Conservation (phyloP, 495 filamentous ascomycete genomes). For the Penicillium nucicola region DNA sequence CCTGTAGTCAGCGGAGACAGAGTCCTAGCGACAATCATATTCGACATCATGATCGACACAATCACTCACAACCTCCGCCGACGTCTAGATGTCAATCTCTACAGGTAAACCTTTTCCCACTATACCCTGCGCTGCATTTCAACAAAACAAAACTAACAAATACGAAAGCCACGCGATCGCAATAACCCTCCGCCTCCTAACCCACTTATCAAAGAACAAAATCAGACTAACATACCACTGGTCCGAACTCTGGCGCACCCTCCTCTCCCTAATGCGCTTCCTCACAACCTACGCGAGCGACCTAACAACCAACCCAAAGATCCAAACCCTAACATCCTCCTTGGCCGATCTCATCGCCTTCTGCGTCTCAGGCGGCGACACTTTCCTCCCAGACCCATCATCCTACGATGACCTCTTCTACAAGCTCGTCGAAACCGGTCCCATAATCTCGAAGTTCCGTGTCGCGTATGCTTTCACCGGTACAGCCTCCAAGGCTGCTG, state of each 20-base stretch:
- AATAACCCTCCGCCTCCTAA: constrained; percentile 74
- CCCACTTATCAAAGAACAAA: constrained; percentile 76
- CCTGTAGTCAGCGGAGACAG: constrained; percentile 70
- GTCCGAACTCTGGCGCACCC: constrained; percentile 89
- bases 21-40: constrained; percentile 65
- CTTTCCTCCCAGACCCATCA: constrained; percentile 84
- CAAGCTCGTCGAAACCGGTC: constrained; percentile 90
- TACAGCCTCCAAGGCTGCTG: constrained; percentile 9
- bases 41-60: constrained; percentile 85
- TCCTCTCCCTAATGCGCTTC: constrained; percentile 88
- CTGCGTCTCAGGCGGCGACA: constrained; percentile 81
- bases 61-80: constrained; percentile 92
- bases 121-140: no score
- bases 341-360: constrained; percentile 84
- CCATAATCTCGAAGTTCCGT: constrained; percentile 79
- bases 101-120: constrained; percentile 51
- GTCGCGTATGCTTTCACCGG: constrained; percentile 54
- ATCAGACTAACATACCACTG: constrained; percentile 85
- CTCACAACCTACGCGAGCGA: constrained; percentile 79
- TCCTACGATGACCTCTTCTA: constrained; percentile 97
- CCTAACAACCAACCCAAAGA: constrained; percentile 59
- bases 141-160: constrained; percentile 3
- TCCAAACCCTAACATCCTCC: constrained; percentile 45
- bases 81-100: constrained; percentile 79
- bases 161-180: constrained; percentile 57